Conservation (phyloP, 1,139 yeast genomes). For the Sugiyamaella grinbergsii region DNA sequence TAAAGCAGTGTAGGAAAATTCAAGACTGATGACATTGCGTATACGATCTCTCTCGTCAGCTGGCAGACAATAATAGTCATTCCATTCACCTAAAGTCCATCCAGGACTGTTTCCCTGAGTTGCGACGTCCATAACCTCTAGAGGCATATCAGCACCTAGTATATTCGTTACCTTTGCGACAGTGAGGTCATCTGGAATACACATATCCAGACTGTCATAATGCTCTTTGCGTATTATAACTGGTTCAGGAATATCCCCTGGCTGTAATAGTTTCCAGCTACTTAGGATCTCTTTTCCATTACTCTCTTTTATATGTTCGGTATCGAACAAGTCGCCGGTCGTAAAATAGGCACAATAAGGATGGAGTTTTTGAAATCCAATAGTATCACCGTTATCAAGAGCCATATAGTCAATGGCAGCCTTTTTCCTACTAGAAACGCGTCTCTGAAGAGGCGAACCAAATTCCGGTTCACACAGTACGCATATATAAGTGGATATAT, state of each 20-base stretch:
- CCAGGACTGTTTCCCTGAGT: slow-evolving; percentile 64
- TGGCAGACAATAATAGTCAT: slow-evolving; percentile 61
- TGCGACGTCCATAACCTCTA: slow-evolving; percentile 89
- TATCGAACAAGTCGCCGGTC: slow-evolving; percentile 24
- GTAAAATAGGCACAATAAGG: slow-evolving; percentile 30
- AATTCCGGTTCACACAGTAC: slow-evolving; percentile 47
- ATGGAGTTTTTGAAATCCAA: slow-evolving; percentile 42
- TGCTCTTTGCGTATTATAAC: slow-evolving; percentile 43
- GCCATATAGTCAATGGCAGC: slow-evolving; percentile 75
- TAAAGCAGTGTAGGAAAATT: slow-evolving; percentile 61
- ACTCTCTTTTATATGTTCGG: slow-evolving; percentile 11
- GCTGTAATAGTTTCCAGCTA: slow-evolving; percentile 9
- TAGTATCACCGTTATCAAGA: slow-evolving; percentile 69
- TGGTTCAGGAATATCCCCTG: slow-evolving; percentile 41
- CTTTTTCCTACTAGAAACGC: slow-evolving; percentile 59
- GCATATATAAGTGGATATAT: slow-evolving; percentile 60
- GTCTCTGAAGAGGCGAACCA: slow-evolving; percentile 57
- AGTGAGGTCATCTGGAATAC: slow-evolving; percentile 50
- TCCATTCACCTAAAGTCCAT: slow-evolving; percentile 78
- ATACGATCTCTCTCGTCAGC: slow-evolving; percentile 60
- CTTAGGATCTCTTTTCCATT: not conserved
- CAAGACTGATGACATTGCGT: slow-evolving; percentile 79
- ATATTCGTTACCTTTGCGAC: slow-evolving; percentile 59
- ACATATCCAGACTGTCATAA: slow-evolving; percentile 46
- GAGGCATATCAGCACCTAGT: slow-evolving; percentile 63